A percentile compares a stretch with the other conserved stretches of the same genome.
Conservation (phyloP, 2,329 filamentous ascomycete species). For the Gyromitra esculenta region DNA sequence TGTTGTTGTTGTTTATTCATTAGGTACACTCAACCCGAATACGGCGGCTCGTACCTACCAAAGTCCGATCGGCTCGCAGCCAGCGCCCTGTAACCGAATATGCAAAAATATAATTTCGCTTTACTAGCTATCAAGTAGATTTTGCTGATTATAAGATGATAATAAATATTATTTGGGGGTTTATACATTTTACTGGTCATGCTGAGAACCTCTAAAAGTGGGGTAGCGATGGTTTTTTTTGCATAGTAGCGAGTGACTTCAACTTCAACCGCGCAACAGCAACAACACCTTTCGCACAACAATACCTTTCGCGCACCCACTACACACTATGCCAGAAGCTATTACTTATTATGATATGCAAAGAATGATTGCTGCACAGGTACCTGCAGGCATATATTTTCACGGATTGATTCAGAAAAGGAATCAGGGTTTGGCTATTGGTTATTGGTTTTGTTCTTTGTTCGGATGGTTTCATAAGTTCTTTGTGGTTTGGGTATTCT, state of each 20-base stretch:
- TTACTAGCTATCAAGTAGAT: background rate
- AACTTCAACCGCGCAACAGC: background rate
- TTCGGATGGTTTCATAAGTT: too few relatives aligned
- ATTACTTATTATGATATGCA: conserved; percentile 31
- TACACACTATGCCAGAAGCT: conserved; percentile 15
- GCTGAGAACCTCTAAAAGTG: background rate
- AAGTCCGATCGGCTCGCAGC: background rate
- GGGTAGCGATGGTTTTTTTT: background rate
- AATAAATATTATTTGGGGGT: background rate
- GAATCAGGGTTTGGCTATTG: too few relatives aligned
- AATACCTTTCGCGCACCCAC: background rate
- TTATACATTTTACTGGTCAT: background rate
- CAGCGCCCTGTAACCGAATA: background rate
- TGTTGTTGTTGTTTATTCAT: too few relatives aligned
- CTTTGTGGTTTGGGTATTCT: too few relatives aligned
- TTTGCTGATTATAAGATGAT: background rate
- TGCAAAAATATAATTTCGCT: conserved; percentile 12
- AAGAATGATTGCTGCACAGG: conserved; percentile 18
- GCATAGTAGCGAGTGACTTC: background rate
- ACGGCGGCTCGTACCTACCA: background rate
- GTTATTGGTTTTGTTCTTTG: too few relatives aligned
- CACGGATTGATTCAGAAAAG: too few relatives aligned
- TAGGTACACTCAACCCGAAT: background rate
- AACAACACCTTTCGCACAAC: background rate
- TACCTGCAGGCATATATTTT: conserved; percentile 3